Evolutionary conservation across 495 filamentous ascomycete species (phyloP).

Genomic region (Platismatia glauca): DNA sequence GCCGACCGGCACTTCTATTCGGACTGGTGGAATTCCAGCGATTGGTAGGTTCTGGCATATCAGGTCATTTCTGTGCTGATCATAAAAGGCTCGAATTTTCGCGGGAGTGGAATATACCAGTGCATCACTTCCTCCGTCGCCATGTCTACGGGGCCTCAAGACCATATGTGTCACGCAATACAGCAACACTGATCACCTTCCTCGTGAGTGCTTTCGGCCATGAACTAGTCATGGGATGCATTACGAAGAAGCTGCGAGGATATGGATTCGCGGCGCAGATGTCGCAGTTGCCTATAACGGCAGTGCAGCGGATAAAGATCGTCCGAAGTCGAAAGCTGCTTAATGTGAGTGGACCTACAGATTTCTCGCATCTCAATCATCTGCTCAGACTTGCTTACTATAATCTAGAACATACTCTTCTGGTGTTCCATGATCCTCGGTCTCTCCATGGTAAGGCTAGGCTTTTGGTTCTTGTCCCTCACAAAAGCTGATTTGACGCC

Average conservation of each 20-base stretch:
- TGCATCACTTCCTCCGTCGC: constrained; percentile 93
- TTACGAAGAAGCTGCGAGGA: constrained; percentile 91
- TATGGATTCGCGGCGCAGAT: constrained; percentile 94
- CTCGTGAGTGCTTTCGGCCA: constrained; percentile 81
- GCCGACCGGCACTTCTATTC: constrained; percentile 93
- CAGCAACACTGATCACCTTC: constrained; percentile 87
- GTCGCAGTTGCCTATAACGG: constrained; percentile 89
- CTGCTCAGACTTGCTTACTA: constrained; percentile 3
- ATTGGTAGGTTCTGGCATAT: constrained; percentile 34
- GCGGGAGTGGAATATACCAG: constrained; percentile 94
- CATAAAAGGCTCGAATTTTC: constrained; percentile 81
- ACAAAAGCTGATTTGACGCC: constrained; percentile 13
- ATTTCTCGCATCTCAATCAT: constrained; percentile 1
- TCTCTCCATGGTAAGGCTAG: constrained; percentile 62
- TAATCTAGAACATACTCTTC: constrained; percentile 66
- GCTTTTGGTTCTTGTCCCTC: background rate
- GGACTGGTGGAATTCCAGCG: constrained; percentile 80
- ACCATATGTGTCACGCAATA: constrained; percentile 60
- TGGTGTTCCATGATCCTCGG: constrained; percentile 95
- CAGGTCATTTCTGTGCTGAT: constrained; percentile 6
- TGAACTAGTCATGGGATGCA: constrained; percentile 95
- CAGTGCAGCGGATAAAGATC: constrained; percentile 72
- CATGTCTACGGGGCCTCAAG: constrained; percentile 85
- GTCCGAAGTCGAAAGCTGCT: constrained; percentile 64
- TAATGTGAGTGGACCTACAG: constrained; percentile 46